Evolutionary conservation across 164 flowering plant species (phyloP), one percentile per base, ranked within the genome.

Genomic region (Vitis riparia): DNA sequence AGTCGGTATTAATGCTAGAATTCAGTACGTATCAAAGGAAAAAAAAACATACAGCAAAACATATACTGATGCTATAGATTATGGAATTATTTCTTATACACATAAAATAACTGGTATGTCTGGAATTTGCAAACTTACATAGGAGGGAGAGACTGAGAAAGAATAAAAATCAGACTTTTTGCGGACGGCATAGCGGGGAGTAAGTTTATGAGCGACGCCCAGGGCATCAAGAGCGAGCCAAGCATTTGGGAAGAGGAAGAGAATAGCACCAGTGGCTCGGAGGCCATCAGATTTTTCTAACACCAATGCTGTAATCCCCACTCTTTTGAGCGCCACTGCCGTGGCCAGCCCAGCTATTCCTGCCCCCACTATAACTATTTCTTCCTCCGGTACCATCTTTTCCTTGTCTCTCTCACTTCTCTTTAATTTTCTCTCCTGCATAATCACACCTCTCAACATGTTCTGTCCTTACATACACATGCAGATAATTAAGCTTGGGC

Each of bases 201-300:
- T 59, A 67, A 87, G 86, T 73, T 83, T 83, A 66, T 80, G 72
- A 29, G 79, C n/a, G 15, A 79, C 75, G 2, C 82, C 79, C 8
- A 79, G 75, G 17, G 79, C 82, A 50, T 79, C 79, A 37, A 79
- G 82, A 1, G 77, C 79, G 9, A 47, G 37, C 82, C 82, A 79
- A 23, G 79, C 82, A 51, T 79, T 79, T 14, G 75, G 70, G 30
- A 19, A 27, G 16, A 79, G 72, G 11, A 59, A 51, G 11, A 79
- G 13, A 49, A 73, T 71, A 3, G 79, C 71, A 3, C 82, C 82
- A 15, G 73, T 59, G 70, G 73, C 59, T 37, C 82, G 58, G 9
- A 79, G 77, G 65, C 48, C 77, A 0, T 76, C 55, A 2, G 82
- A 62, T 56, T 61, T 72, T 61, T 79, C 82, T 12, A 79, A 62